Evolutionary conservation across 2,329 filamentous ascomycete genomes (phyloP).

Genomic region (Tolypocladium sp.): DNA sequence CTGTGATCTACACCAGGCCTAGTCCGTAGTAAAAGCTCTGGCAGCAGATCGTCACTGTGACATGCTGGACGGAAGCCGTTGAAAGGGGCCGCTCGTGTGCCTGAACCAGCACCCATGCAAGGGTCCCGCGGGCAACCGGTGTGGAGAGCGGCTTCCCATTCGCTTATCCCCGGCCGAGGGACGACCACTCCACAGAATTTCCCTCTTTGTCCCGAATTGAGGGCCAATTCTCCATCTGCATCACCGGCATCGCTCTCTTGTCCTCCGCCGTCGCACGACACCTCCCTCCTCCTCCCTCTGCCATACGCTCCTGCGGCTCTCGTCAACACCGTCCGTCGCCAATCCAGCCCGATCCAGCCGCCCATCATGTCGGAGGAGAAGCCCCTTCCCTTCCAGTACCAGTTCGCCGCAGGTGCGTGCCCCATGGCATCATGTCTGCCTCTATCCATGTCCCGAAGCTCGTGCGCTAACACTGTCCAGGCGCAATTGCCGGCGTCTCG

Average conservation of each 20-base stretch:
- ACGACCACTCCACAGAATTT: background rate
- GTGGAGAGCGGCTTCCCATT: background rate
- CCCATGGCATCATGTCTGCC: background rate
- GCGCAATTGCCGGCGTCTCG: conserved; percentile 93
- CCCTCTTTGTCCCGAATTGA: background rate
- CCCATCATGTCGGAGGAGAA: conserved; percentile 56
- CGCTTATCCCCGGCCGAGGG: background rate
- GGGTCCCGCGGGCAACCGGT: background rate
- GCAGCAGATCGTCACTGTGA: background rate
- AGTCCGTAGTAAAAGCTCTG: too few species aligned
- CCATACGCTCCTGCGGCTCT: background rate
- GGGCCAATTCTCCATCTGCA: background rate
- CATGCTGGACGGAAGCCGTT: background rate
- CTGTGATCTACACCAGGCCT: too few species aligned
- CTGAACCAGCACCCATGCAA: background rate
- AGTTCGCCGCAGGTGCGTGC: conserved; percentile 77
- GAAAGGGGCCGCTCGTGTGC: background rate
- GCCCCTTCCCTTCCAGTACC: conserved; percentile 86
- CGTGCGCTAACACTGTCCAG: conserved; percentile 27
- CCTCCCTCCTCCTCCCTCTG: background rate
- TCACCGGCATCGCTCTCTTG: background rate
- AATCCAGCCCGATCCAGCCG: conserved; percentile 10
- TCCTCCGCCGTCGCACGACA: background rate
- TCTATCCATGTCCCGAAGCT: background rate
- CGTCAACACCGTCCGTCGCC: conserved; percentile 7